Base-by-base conservation (phyloP, 495 filamentous ascomycete genomes). In the Glarea lozoyensis region DNA sequence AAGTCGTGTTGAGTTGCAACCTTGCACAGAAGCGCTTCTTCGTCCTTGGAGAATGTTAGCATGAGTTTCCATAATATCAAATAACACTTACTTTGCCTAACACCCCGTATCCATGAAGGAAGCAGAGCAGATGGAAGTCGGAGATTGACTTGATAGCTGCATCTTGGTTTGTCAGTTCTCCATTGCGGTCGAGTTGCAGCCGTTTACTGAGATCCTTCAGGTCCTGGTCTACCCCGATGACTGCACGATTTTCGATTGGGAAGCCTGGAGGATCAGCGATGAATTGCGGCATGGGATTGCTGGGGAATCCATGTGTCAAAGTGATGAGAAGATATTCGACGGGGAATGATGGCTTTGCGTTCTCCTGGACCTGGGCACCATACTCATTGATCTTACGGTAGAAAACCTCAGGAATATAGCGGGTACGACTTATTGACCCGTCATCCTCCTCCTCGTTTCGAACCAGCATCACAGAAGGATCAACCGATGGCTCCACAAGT, bases 321-420 rank as follows among this genome's bases (percentile, higher is more conserved):
- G 92, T 96, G 40, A 96, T 86, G 22, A 96, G 78, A 22, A 99
- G 73, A 60, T 96, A 99, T 54, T 97, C 93, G 22, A 94, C 90
- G 0, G 92, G 92, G 59, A 99, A 99, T 35, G 81, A 76, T 2
- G 93, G 92, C 56, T 95, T 96, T 20, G 93, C 92, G 56, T 95
- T 97, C 55, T 97, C 86, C 59, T 94, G 93, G 2, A 97, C 92
- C 55, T 84, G 94, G 41, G 81, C 84, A 5, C 93, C 93, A 55
- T 99, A 94, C 58, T 97, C 89, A 60, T 99, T 97, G 56, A 95
- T 88, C 42, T 79, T 75, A 35, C 92, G 79, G 63, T 89, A 99
- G 66, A 97, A 97, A 12, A 99, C 92, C 50, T 99, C 92, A 2
- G 93, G 92, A 31, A 97, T 94, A 56, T 99, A 99, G 36, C 88